Conservation (phyloP, 305 asterid genomes). For the Fraxinus latifolia region DNA sequence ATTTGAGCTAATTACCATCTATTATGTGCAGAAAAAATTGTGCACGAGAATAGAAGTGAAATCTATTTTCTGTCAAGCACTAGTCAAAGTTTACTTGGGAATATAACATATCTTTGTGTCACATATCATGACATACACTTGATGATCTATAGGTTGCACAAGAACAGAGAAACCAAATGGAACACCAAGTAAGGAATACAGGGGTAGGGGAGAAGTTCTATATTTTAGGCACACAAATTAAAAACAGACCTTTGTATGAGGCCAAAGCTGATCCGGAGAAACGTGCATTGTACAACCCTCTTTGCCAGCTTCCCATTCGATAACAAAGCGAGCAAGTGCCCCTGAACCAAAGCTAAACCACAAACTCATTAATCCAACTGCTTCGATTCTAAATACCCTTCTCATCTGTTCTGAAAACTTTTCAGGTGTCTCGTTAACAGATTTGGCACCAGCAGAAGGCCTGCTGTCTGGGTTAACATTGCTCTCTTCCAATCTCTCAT, state of each 20-base stretch:
- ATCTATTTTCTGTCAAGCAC: background rate
- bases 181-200: background rate
- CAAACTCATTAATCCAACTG: conserved; percentile 94
- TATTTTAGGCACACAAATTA: conserved; percentile 11
- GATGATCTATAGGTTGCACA: background rate
- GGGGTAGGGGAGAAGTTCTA: background rate
- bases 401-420: conserved; percentile 83
- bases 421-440: conserved; percentile 51
- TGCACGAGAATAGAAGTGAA: background rate
- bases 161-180: background rate
- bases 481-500: conserved; percentile 69
- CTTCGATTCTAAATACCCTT: conserved; percentile 87
- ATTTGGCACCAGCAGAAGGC: conserved; percentile 53
- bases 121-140: background rate
- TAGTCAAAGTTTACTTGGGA: background rate
- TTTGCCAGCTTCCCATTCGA: conserved; percentile 97
- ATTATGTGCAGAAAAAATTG: background rate
- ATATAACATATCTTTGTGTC: background rate
- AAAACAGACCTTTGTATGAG: conserved; percentile 85
- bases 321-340: conserved; percentile 91
- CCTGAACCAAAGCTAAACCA: conserved; percentile 99
- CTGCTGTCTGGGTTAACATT: conserved; percentile 49
- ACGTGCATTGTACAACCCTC: conserved; percentile 99
- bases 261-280: conserved; percentile 98
- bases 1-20: background rate